phyloP scores from a whole-genome alignment of 352 stramenopile species.

The Phytophthora pinifolia region DNA sequence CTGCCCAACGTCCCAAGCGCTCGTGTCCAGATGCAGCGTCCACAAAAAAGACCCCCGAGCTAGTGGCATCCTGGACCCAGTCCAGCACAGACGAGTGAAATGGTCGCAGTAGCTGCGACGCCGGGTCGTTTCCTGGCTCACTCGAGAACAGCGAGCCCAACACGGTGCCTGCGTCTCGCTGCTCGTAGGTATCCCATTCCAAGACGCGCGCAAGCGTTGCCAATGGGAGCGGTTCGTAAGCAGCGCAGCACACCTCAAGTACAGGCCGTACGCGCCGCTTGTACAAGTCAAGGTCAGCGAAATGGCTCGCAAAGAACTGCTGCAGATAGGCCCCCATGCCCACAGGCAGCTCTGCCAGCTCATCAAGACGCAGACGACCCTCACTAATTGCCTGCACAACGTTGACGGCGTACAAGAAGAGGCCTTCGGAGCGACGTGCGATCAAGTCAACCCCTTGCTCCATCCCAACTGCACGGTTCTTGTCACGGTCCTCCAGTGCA shows the following conservation, averaged over 20 bases:
- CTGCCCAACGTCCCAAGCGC: constrained; percentile 58
- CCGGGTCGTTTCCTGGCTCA: constrained; percentile 32
- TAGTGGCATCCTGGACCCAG: constrained; percentile 61
- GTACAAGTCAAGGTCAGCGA: constrained; percentile 46
- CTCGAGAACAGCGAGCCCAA: constrained; percentile 66
- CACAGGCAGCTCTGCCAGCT: constrained; percentile 56
- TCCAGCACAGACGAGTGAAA: constrained; percentile 79
- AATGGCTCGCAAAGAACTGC: constrained; percentile 75
- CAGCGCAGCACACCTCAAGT: constrained; percentile 67
- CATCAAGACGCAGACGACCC: constrained; percentile 42
- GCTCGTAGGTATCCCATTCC: constrained; percentile 58
- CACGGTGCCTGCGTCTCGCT: constrained; percentile 48
- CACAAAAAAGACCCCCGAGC: constrained; percentile 52
- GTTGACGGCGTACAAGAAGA: constrained; percentile 79
- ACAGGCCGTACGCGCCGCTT: constrained; percentile 60
- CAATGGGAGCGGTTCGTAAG: constrained; percentile 60
- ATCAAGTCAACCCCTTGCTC: constrained; percentile 49
- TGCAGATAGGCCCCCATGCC: constrained; percentile 69
- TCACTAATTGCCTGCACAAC: constrained; percentile 68
- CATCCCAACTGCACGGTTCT: constrained; percentile 20
- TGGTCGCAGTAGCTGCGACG: constrained; percentile 36
- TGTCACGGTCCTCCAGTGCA: background rate
- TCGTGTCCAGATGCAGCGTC: constrained; percentile 59
- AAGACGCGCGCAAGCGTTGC: constrained; percentile 49
- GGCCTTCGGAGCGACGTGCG: constrained; percentile 51